Evolutionary conservation across 768 basidiomycete species (phyloP).

Genomic region (Suillus alpinus): DNA sequence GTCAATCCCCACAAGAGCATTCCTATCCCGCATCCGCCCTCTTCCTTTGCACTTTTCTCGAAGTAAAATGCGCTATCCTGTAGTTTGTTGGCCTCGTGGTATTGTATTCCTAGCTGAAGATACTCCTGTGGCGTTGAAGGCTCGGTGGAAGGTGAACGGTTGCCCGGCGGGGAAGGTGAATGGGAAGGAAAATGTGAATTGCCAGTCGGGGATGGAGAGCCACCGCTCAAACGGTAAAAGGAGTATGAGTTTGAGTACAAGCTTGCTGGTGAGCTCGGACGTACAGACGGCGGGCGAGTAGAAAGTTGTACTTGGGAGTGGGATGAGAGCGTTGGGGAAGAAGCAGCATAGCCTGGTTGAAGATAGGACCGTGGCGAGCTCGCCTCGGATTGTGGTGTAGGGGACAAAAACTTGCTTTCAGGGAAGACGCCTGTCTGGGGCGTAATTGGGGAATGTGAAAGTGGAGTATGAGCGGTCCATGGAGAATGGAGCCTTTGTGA

Average conservation of each 20-base stretch:
- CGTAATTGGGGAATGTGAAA: constrained; percentile 14
- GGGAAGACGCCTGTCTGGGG: constrained; percentile 22
- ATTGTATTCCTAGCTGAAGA: constrained; percentile 72
- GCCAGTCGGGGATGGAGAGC: constrained; percentile 43
- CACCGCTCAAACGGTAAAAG: constrained; percentile 56
- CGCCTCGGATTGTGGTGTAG: background rate
- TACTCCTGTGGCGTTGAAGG: constrained; percentile 57
- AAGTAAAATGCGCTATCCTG: constrained; percentile 69
- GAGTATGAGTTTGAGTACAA: constrained; percentile 63
- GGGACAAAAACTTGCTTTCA: background rate
- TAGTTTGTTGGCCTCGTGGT: constrained; percentile 73
- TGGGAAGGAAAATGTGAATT: constrained; percentile 9
- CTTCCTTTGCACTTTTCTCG: constrained; percentile 68
- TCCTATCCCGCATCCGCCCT: constrained; percentile 82
- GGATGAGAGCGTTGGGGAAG: constrained; percentile 15
- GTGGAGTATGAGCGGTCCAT: constrained; percentile 11
- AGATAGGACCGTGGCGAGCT: constrained; percentile 4
- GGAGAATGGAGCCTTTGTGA: constrained; percentile 37
- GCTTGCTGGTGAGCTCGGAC: constrained; percentile 37
- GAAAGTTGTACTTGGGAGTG: constrained; percentile 17
- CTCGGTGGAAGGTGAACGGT: constrained; percentile 17
- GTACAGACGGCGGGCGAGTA: constrained; percentile 35
- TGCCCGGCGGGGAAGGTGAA: constrained; percentile 17
- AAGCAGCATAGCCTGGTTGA: constrained; percentile 15
- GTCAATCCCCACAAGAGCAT: constrained; percentile 93